Evolutionary conservation across 306 rosid species (phyloP).

Genomic region (Acmispon strigosus): DNA sequence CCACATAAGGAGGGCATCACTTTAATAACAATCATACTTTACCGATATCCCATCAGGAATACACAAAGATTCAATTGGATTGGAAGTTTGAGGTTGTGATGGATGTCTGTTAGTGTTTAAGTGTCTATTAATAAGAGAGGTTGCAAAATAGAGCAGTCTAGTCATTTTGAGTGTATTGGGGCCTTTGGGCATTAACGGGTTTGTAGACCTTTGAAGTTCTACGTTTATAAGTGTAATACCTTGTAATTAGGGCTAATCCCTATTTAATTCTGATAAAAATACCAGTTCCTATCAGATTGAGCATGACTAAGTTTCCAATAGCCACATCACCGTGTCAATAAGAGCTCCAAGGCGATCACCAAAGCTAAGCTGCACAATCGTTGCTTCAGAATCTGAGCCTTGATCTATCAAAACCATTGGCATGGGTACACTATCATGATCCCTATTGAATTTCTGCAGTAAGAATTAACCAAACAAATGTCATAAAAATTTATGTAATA

Average conservation of each 20-base stretch:
- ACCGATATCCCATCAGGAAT: conserved; percentile 2
- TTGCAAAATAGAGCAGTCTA: too few relatives aligned
- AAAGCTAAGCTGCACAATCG: conserved; percentile 87
- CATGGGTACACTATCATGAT: conserved; percentile 54
- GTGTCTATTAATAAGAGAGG: too few relatives aligned
- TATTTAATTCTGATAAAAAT: too few relatives aligned
- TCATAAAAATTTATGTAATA: neutral
- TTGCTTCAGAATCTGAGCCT: conserved; percentile 78
- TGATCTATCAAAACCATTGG: conserved; percentile 84
- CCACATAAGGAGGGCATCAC: neutral
- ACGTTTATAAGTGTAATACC: too few relatives aligned
- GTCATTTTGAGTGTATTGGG: too few relatives aligned
- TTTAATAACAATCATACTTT: conserved; percentile 8
- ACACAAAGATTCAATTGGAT: neutral
- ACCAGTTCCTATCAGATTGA: neutral
- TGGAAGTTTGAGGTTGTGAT: too few relatives aligned
- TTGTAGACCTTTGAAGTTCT: too few relatives aligned
- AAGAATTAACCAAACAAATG: conserved; percentile 20
- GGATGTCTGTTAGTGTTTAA: too few relatives aligned
- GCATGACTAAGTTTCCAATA: conserved; percentile 18
- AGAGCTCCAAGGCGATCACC: conserved; percentile 99
- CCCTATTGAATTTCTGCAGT: conserved; percentile 53
- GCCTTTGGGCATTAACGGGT: too few relatives aligned
- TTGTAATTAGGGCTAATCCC: too few relatives aligned
- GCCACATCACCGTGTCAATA: conserved; percentile 72